These are phyloP conservation scores for Boletellus emodensis DNA, from an alignment of 768 basidiomycete genomes.

Conservation along the genomic window DNA sequence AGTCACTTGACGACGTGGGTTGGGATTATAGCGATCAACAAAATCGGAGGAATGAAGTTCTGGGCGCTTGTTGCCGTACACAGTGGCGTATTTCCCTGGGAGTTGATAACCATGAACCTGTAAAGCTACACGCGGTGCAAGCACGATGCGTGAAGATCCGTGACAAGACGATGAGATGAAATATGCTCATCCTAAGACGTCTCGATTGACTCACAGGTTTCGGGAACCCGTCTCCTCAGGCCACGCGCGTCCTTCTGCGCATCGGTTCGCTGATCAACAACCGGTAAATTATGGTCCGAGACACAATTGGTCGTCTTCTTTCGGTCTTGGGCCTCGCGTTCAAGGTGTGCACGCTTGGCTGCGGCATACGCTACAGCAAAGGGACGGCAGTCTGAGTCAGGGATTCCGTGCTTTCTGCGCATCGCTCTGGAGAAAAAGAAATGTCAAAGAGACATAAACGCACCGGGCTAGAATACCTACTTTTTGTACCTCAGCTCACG, in stretches of 20 bases:
- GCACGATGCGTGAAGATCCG: slow-evolving; percentile 14
- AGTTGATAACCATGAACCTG: slow-evolving; percentile 18
- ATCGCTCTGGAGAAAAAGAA: slow-evolving; percentile 45
- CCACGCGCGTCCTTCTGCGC: slow-evolving; percentile 34
- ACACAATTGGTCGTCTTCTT: slow-evolving; percentile 28
- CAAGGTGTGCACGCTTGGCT: slow-evolving; percentile 52
- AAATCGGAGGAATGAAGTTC: slow-evolving; percentile 27
- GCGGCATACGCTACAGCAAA: slow-evolving; percentile 88
- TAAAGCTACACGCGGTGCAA: slow-evolving; percentile 22
- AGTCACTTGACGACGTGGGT: slow-evolving; percentile 10
- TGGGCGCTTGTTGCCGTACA: slow-evolving; percentile 16
- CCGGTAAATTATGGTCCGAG: slow-evolving; percentile 23
- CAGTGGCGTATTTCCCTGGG: slow-evolving; percentile 11
- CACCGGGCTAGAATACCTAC: slow-evolving; percentile 37
- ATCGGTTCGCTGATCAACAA: slow-evolving; percentile 28
- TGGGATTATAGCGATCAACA: slow-evolving; percentile 38
- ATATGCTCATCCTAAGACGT: slow-evolving; percentile 15
- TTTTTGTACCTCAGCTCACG: slow-evolving; percentile 62
- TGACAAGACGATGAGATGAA: slow-evolving; percentile 27
- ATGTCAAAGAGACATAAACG: slow-evolving; percentile 11
- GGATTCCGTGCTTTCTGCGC: slow-evolving; percentile 78
- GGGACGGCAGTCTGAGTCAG: slow-evolving; percentile 75
- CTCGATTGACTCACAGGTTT: slow-evolving; percentile 39
- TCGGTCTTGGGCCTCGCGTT: slow-evolving; percentile 43
- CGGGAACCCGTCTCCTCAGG: slow-evolving; percentile 43